Percentiles rank a stretch among this genome's conserved stretches.
phyloP scores from a whole-genome alignment of 345 rosid genomes.

The Lenwebbia sp. region DNA sequence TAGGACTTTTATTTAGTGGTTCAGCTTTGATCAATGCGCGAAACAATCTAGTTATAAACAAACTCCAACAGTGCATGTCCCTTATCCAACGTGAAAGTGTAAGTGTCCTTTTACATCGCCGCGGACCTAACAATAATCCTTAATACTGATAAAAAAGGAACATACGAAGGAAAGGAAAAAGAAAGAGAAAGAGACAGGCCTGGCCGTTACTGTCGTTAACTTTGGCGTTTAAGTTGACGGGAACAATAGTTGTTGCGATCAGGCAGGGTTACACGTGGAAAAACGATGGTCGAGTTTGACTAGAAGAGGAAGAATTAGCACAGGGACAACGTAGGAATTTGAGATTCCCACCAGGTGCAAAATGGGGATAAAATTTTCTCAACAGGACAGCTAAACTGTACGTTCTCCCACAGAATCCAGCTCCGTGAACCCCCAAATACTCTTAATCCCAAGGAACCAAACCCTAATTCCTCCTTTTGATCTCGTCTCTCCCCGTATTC shows the following conservation, averaged over 20 bases:
- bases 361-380: neutral
- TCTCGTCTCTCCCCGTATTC: neutral
- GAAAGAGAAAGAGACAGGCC: neutral
- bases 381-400: neutral
- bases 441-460: neutral
- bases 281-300: neutral
- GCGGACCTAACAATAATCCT: no score
- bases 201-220: neutral
- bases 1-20: neutral
- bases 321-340: neutral
- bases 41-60: neutral
- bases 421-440: constrained; percentile 1
- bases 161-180: no score
- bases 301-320: neutral
- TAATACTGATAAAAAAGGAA: no score
- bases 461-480: neutral
- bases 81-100: neutral
- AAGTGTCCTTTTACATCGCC: no score
- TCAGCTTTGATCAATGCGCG: rapidly evolving
- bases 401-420: neutral
- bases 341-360: neutral
- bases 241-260: neutral
- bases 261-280: neutral
- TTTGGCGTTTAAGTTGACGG: neutral
- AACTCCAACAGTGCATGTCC: neutral